phyloP scores from a whole-genome alignment of 371 early-diverging fungal genomes.

The Parasitella parasitica region DNA sequence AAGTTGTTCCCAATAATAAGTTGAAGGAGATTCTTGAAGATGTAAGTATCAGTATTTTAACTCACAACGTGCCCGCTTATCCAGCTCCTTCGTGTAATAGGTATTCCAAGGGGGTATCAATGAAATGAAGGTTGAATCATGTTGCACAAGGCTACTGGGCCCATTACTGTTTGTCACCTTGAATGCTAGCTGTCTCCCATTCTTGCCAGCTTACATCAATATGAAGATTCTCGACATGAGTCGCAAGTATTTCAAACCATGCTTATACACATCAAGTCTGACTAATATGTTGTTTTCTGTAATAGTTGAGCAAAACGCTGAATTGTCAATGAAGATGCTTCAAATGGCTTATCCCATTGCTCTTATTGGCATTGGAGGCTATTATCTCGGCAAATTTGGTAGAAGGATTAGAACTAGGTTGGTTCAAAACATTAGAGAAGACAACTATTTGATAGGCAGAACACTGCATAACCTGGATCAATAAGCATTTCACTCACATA shows the following conservation, averaged over 20 bases:
- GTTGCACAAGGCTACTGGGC: background rate
- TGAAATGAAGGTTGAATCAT: slow-evolving; percentile 9
- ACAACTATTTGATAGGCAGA: slow-evolving; percentile 63
- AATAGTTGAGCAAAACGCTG: slow-evolving; percentile 16
- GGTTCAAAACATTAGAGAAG: slow-evolving; percentile 59
- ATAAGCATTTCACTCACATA: background rate
- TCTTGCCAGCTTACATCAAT: slow-evolving; percentile 9
- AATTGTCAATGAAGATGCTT: slow-evolving; percentile 24
- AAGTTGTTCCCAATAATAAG: slow-evolving; percentile 31
- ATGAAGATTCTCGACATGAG: slow-evolving; percentile 5
- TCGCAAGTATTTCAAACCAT: background rate
- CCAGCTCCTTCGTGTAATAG: background rate
- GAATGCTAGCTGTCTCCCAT: slow-evolving; percentile 4
- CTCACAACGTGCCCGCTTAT: too few relatives aligned
- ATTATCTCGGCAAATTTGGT: slow-evolving; percentile 30
- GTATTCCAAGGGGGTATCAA: slow-evolving; percentile 20
- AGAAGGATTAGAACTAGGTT: slow-evolving; percentile 39
- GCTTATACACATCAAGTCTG: background rate
- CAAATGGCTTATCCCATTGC: slow-evolving; percentile 42
- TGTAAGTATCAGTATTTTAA: slow-evolving; percentile 24
- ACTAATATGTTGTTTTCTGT: background rate
- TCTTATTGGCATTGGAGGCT: slow-evolving; percentile 22
- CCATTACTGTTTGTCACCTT: background rate
- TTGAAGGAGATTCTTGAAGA: slow-evolving; percentile 24
- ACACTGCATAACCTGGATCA: slow-evolving; percentile 63